Evolutionary conservation across 306 rosid genomes (phyloP).

Genomic region (Trifolium dubium): DNA sequence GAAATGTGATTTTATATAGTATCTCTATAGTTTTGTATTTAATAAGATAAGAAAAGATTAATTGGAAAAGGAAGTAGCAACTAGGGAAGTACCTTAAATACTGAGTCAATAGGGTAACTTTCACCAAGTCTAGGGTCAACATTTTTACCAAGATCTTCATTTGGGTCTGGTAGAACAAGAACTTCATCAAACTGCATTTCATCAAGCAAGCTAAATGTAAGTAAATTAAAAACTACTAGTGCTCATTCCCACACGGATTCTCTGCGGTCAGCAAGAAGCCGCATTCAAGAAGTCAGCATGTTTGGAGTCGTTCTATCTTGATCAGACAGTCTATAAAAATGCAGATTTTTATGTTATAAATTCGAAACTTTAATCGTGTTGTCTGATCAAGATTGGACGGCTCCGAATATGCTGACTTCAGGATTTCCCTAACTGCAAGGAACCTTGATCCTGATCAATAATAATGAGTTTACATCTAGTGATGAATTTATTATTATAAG

Average conservation of each 20-base stretch:
- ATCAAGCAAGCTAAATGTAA: slow-evolving; percentile 27
- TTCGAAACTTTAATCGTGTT: too few species aligned
- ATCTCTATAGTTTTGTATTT: slow-evolving; percentile 8
- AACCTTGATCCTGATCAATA: too few species aligned
- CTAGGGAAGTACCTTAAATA: slow-evolving; percentile 59
- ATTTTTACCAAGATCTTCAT: slow-evolving; percentile 54
- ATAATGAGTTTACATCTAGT: background rate
- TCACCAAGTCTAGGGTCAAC: slow-evolving; percentile 61
- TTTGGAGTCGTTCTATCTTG: too few species aligned
- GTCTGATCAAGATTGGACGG: too few species aligned
- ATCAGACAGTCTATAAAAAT: too few species aligned
- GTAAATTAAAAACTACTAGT: background rate
- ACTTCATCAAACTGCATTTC: slow-evolving; percentile 73
- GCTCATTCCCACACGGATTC: background rate
- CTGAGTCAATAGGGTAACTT: slow-evolving; percentile 56
- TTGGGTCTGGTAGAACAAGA: slow-evolving; percentile 53
- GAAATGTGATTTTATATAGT: too few species aligned
- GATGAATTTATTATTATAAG: slow-evolving; percentile 18
- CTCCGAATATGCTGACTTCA: too few species aligned
- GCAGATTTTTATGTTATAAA: too few species aligned
- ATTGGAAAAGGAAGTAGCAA: background rate
- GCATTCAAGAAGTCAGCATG: too few species aligned
- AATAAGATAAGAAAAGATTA: background rate
- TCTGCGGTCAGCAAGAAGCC: too few species aligned
- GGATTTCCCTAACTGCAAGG: too few species aligned